Conservation (phyloP, 108 stramenopile genomes). For the Tribonema minus region DNA sequence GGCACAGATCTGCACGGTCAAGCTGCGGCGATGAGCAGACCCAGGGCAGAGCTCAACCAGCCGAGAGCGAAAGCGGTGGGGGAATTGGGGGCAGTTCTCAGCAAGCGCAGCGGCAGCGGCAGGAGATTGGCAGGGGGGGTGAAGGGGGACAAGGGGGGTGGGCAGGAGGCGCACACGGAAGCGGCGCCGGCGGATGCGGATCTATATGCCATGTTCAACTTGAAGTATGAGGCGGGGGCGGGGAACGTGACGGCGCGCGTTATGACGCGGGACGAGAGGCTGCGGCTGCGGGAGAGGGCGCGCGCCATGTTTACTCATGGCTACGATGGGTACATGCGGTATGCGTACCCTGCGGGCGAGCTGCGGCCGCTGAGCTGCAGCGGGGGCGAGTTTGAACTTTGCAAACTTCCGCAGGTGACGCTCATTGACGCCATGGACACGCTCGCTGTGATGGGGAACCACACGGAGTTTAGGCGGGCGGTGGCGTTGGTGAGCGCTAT, state of each 20-base stretch:
- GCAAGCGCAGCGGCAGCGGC: not conserved
- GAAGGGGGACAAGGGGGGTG: too few species aligned
- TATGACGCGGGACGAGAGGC: slow-evolving; percentile 1
- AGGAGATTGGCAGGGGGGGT: too few species aligned
- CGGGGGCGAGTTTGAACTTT: slow-evolving; percentile 70
- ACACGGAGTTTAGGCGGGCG: slow-evolving; percentile 79
- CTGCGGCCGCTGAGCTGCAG: slow-evolving; percentile 43
- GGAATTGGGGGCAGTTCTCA: too few species aligned
- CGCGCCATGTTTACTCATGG: slow-evolving; percentile 51
- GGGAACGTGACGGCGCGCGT: too few species aligned
- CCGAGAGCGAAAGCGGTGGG: too few species aligned
- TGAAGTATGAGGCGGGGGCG: too few species aligned
- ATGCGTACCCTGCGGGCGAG: slow-evolving; percentile 75
- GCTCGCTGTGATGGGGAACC: slow-evolving; percentile 73
- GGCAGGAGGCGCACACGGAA: too few species aligned
- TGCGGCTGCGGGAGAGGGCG: slow-evolving; percentile 24
- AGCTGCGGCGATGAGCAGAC: too few species aligned
- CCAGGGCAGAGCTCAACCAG: too few species aligned
- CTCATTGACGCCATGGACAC: slow-evolving; percentile 71
- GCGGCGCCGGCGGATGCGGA: too few species aligned
- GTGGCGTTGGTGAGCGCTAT: slow-evolving; percentile 33
- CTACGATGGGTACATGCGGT: slow-evolving; percentile 45
- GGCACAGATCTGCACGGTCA: too few species aligned
- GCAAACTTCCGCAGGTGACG: slow-evolving; percentile 59
- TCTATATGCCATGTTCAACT: too few species aligned